Evolutionary conservation across 2,329 filamentous ascomycete species (phyloP), one percentile per base, ranked within the genome.

Genomic region (Alternaria angustiovoidea): DNA sequence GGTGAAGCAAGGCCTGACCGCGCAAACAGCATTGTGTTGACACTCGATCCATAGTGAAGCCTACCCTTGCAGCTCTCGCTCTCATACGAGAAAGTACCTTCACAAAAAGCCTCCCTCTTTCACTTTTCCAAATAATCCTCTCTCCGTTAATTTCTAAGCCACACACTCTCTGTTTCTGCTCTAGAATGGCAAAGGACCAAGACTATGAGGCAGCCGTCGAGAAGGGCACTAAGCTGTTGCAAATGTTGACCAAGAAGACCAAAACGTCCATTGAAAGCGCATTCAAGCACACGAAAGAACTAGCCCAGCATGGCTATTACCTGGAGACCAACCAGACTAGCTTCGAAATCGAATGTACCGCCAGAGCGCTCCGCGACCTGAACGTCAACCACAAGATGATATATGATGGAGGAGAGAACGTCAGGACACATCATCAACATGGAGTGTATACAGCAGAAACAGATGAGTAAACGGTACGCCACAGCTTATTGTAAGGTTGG

Each of bases 141-240:
- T 11, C 28, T 48, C 7, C 30, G 8, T 48, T 16, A 12, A 7
- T 7, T 12, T n/a, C 18, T 0, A 24, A 24, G 22, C 16, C 18
- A 1, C 30, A 1, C 30, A n/a, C 4, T 4, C 14, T 20, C 30
- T 5, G 4, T 22, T 18, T 9, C n/a, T 9, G 3, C 18, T 8
- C 18, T 22, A n/a, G 18, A 7, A 48, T 36, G 53, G 20, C 42
- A 30, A 56, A 42, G 14, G 12, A 20, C 7, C 32, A 48, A 41
- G 53, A 49, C 7, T 56, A 39, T 8, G 43, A 56, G 39, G 42
- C 43, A 12, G 53, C 56, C 0, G 34, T 54, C 11, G 39, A 48
- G 18, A 59, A 54, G 32, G 56, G 49, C 43, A 36, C 22, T 22
- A 24, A 4, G 20, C 42, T 53, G 7, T 41, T 54, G 7, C 46